Base-by-base conservation (phyloP, 2,329 filamentous ascomycete species). In the Xylariaceae sp. region DNA sequence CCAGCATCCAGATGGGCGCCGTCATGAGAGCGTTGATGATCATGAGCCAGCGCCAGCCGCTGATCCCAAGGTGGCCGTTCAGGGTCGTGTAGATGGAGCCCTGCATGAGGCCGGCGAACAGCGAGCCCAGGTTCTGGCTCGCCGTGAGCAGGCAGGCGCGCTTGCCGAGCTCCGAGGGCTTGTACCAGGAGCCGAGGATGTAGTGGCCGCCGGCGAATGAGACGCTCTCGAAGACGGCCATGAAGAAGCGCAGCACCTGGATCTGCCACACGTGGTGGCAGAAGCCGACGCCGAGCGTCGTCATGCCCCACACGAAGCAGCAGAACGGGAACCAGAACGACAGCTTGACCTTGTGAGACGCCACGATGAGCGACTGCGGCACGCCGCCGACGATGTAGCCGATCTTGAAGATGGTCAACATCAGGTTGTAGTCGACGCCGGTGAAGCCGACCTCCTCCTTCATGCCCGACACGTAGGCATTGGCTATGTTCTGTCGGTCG, bases 21-120 rank as follows among this genome's bases (percentile, higher is more conserved):
- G 31, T 26, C 6, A 33, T 33, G 12, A 33, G 11, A 9, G 22
- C 22, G 12, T 33, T 16, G 15, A 23, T 21, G 19, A 34, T 34
- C 16, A 29, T 21, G n/a, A 33, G 32, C 32, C 32, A 34, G n/a
- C 32, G 16, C 32, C 32, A 34, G 2, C 32, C 32, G 19, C 12
- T 16, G 17, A 26, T 14, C 9, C 32, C 24, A 1, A 22, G 13
- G 13, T 19, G 24, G 4, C 32, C 32, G 15, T 34, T 24, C 15
- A 34, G n/a, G 10, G 25, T 29, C 12, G 16, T 21, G 19, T 34
- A 34, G 7, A 29, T 29, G 17, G 12, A 7, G 14, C 11, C 18
- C 19, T 34, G 32, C 13, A 34, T n/a, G 25, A 29, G n/a, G 6
- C 24, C 32, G 4, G 16, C 24, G 14, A 34, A 34, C 19, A 34